Evolutionary conservation across 768 basidiomycete species (phyloP).

Genomic region (Saitozyma podzolica): DNA sequence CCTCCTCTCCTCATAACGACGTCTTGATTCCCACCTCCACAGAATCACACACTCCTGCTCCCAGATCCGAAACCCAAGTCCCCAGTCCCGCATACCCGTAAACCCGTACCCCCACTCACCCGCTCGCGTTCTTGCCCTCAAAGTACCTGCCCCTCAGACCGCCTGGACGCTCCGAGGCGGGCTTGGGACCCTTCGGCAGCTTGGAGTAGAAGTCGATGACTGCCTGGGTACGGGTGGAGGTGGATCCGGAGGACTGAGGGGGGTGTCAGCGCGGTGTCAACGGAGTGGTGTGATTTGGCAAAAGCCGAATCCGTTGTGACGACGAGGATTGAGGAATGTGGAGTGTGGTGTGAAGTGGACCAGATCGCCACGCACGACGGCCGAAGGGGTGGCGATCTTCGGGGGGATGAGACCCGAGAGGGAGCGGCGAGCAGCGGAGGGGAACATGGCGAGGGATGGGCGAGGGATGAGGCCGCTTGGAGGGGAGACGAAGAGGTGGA

Average conservation of each 20-base stretch:
- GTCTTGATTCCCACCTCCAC: too few species aligned
- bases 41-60: too few species aligned
- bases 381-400: conserved; percentile 87
- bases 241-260: conserved; percentile 67
- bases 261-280: neutral
- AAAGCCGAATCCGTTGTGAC: too few species aligned
- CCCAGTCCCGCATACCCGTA: neutral
- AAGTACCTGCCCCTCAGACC: conserved; percentile 80
- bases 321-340: too few species aligned
- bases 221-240: conserved; percentile 74
- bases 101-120: conserved; percentile 37
- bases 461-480: neutral
- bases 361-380: conserved; percentile 64
- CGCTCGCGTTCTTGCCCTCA: conserved; percentile 74
- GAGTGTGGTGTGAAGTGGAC: neutral
- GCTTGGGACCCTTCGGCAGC: conserved; percentile 82
- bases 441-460: conserved; percentile 63
- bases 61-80: too few species aligned
- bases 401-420: conserved; percentile 85
- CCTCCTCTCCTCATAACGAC: neutral
- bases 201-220: conserved; percentile 96
- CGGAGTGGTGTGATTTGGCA: too few species aligned
- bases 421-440: conserved; percentile 79
- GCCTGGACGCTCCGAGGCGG: conserved; percentile 58
- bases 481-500: neutral